Base-by-base conservation (phyloP, 163 green algal species). In the Prototheca wickerhamii region DNA sequence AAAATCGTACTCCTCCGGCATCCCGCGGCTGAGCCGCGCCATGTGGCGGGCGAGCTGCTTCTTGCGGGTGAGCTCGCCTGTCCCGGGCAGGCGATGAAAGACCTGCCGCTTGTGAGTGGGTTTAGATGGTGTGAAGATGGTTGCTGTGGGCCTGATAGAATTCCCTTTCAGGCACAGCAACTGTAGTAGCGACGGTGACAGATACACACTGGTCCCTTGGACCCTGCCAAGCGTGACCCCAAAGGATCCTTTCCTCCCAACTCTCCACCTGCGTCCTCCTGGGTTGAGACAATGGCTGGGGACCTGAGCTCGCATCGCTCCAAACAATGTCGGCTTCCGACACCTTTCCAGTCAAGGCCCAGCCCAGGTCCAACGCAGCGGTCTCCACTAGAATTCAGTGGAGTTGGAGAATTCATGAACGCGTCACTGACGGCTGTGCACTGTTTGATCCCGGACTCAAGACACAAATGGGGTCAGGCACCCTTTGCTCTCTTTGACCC, bases 21-120 rank as follows among this genome's bases (percentile, higher is more conserved):
- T 61, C 3, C 64, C 28, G 18, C 21, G 25, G 31, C 42, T 23
- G 52, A 73, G 61, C 52, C 49, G 28, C 3, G 42, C 40, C 18
- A 73, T 31, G 42, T 54, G 57, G 40, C 67, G 67, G 1, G 67
- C 67, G 60, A 73, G 52, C 32, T 23, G 40, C 60, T 73, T 73
- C 43, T 73, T 73, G 17, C 67, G 53, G 2, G 67, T 59, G 46
- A 73, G 61, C 60, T 68, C 67, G 17, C 54, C 56, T 42, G 68
- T 73, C 25, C 67, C 67, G 7, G 67, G 67, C 33, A 68, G 61
- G 53, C 68, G 67, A 35, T 73, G 68, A 25, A 65, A 43, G 28
- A 33, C 33, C 65, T 72, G 63, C 51, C 33, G 49, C 5, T 10
- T 53, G 44, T 53, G 44, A 53, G 44, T 10, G 44, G 15, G 44